These are phyloP conservation scores for Tephrocybe sp. DNA, from an alignment of 768 basidiomycete species.

Conservation along the genomic window DNA sequence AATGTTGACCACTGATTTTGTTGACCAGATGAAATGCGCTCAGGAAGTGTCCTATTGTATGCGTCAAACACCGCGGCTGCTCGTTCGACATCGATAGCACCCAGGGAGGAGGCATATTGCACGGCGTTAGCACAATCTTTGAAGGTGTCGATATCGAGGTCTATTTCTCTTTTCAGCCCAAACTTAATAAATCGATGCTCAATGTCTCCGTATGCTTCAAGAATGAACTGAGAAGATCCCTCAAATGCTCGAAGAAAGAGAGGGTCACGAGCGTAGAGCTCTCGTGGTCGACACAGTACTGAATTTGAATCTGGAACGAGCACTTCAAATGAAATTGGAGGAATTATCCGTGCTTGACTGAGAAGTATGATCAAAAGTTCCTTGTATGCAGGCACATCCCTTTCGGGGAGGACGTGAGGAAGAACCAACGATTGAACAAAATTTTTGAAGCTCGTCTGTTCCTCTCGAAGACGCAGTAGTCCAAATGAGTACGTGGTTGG, in stretches of 20 bases:
- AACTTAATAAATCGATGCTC: constrained; percentile 25
- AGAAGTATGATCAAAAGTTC: constrained; percentile 3
- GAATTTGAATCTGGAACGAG: constrained; percentile 32
- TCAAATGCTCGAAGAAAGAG: constrained; percentile 37
- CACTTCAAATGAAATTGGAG: constrained; percentile 4
- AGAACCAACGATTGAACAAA: constrained; percentile 9
- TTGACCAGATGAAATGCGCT: constrained; percentile 19
- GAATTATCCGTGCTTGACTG: neutral
- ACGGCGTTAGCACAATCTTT: constrained; percentile 33
- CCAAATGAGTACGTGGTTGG: neutral
- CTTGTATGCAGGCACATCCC: constrained; percentile 1
- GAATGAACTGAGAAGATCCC: constrained; percentile 31
- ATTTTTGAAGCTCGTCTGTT: neutral
- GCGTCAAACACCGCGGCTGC: constrained; percentile 32
- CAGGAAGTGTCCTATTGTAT: constrained; percentile 35
- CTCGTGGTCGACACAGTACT: constrained; percentile 22
- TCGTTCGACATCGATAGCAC: constrained; percentile 19
- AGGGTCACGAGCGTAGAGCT: constrained; percentile 33
- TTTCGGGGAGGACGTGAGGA: constrained; percentile 5
- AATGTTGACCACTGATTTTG: constrained; percentile 28
- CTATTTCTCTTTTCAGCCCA: constrained; percentile 29
- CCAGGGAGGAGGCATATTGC: constrained; percentile 14
- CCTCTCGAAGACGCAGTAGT: neutral
- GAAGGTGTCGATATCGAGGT: constrained; percentile 35
- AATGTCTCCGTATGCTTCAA: constrained; percentile 25